phyloP scores from a whole-genome alignment of 2,329 filamentous ascomycete species.

The Cadophora gregata region DNA sequence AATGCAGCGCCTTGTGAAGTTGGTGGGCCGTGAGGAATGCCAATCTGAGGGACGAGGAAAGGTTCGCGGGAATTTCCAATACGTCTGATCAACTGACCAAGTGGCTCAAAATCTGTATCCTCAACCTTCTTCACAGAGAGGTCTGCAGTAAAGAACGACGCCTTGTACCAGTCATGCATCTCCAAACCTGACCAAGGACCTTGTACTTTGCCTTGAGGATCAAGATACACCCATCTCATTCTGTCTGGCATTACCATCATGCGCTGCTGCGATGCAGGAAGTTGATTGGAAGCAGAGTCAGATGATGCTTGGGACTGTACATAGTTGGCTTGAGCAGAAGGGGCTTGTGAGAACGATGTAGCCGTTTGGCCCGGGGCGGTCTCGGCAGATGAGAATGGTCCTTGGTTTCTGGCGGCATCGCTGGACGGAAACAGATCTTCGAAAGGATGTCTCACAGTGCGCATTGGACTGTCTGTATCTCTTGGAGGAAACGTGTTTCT shows the following conservation, averaged over 20 bases:
- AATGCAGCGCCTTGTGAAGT: slow-evolving; percentile 49
- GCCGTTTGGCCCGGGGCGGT: slow-evolving; percentile 34
- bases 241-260: slow-evolving; percentile 99
- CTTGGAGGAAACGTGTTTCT: slow-evolving; percentile 63
- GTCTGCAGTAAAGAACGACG: slow-evolving; percentile 95
- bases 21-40: slow-evolving; percentile 85
- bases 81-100: slow-evolving; percentile 91
- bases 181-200: slow-evolving; percentile 95
- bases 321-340: slow-evolving; percentile 39
- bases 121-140: slow-evolving; percentile 94
- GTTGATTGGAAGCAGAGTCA: slow-evolving; percentile 67
- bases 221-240: slow-evolving; percentile 98
- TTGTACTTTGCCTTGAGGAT: slow-evolving; percentile 90
- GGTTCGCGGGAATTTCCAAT: slow-evolving; percentile 98
- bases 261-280: slow-evolving; percentile 72
- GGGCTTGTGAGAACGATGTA: slow-evolving; percentile 37
- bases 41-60: slow-evolving; percentile 96
- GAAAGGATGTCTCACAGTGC: slow-evolving; percentile 59
- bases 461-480: slow-evolving; percentile 65
- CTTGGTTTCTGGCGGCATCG: slow-evolving; percentile 36
- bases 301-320: slow-evolving; percentile 43
- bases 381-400: slow-evolving; percentile 39
- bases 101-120: slow-evolving; percentile 90
- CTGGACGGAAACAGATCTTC: slow-evolving; percentile 51
- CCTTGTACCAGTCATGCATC: slow-evolving; percentile 99